phyloP scores from a whole-genome alignment of 106 monocot species.

The Dioscorea dumetorum region DNA sequence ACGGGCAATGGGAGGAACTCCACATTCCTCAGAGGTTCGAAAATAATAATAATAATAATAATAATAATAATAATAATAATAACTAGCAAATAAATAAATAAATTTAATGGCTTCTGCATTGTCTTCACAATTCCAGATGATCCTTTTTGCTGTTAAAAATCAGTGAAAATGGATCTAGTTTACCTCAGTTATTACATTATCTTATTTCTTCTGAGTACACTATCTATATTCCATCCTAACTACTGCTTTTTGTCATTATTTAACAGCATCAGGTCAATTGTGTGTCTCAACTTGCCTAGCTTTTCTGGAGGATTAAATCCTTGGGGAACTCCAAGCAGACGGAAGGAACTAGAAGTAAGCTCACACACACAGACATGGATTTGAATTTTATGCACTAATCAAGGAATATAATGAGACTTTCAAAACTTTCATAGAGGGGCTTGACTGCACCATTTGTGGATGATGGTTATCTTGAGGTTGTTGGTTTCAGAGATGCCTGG shows the following conservation, averaged over 20 bases:
- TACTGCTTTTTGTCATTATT: neutral
- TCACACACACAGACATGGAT: no score
- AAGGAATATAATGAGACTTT: neutral
- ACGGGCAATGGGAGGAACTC: conserved; percentile 73
- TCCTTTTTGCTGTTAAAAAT: no score
- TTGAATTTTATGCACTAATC: no score
- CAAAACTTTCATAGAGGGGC: conserved; percentile 36
- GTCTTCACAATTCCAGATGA: no score
- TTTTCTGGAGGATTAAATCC: conserved; percentile 98
- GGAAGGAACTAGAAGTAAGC: conserved; percentile 62
- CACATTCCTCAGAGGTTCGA: conserved; percentile 54
- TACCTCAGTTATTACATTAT: no score
- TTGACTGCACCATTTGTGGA: conserved; percentile 61
- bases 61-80: no score
- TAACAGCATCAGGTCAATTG: conserved; percentile 79
- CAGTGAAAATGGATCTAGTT: no score
- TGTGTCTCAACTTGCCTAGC: conserved; percentile 95
- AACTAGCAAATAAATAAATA: no score
- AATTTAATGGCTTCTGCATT: no score
- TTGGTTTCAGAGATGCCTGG: conserved; percentile 97
- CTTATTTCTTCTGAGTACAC: no score
- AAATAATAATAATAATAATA: no score
- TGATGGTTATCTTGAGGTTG: conserved; percentile 82
- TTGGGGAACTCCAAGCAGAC: conserved; percentile 75
- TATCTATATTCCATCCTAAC: no score